phyloP scores from a whole-genome alignment of 148 eudicot genomes.

The Polygonum aviculare region DNA sequence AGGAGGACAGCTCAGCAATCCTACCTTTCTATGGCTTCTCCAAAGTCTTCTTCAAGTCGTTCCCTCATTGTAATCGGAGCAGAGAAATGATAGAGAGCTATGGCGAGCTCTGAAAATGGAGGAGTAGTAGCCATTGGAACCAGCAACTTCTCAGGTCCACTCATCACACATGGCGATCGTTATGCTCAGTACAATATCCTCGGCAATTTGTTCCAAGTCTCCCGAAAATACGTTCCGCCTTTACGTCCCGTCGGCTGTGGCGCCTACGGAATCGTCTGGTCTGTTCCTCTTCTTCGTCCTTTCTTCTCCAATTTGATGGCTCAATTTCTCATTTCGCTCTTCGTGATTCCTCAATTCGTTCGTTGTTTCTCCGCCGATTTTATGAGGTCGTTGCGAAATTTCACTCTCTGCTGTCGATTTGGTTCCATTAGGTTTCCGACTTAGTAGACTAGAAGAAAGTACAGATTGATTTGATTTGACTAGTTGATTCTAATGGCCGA shows the following conservation, averaged over 20 bases:
- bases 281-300: neutral
- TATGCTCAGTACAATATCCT: neutral
- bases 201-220: constrained; percentile 2
- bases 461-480: neutral
- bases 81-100: neutral
- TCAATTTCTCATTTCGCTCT: neutral
- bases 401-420: neutral
- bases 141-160: neutral
- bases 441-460: neutral
- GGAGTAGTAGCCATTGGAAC: neutral
- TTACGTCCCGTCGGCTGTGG: constrained; percentile 1
- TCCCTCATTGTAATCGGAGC: neutral
- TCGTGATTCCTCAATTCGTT: neutral
- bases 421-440: neutral
- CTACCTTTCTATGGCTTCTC: neutral
- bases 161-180: neutral
- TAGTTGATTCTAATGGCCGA: neutral
- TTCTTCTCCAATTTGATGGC: neutral
- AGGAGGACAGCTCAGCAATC: too few species aligned
- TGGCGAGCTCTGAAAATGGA: neutral
- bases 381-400: neutral
- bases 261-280: constrained; percentile 8
- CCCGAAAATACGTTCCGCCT: neutral
- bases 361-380: neutral
- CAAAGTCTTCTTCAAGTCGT: neutral